Base-by-base conservation (phyloP, 768 basidiomycete species). In the Boletellus ananiceps region DNA sequence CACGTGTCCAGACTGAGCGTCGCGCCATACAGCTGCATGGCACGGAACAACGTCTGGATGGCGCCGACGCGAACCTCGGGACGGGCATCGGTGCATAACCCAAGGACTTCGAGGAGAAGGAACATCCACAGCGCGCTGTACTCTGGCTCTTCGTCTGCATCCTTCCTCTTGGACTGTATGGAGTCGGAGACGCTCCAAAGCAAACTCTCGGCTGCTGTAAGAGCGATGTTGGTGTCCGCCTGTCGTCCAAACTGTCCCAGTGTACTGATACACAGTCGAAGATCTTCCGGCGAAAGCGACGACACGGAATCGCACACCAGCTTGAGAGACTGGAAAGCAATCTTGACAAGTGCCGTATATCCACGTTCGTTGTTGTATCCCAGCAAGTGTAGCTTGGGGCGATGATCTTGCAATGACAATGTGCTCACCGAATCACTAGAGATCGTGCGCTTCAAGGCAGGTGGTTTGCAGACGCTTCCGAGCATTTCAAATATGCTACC, bases 121-220 rank as follows among this genome's bases (percentile, higher is more conserved):
- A 84, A 87, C 82, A 96, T 90, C 95, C 95, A 99, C n/a, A 97
- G 69, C 2, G 82, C 80, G 60, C 84, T 90, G 59, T 91, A 92
- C 56, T 84, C 81, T 0, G 82, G 69, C 44, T 77, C 84, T 55
- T 82, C 79, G 49, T 81, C 79, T 15, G 59, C 67, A 38, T 76
- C 77, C 56, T 84, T 84, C 18, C 89, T 79, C 62, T 90, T 88
- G 7, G 85, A 80, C 60, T 95, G 93, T 32, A 98, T 90, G 1
- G 91, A 88, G 63, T 99, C 95, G 0, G 94, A 96, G 0, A 99
- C 89, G 52, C 89, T 87, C 95, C 95, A 98, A 5, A 99, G 73
- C 3, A 97, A 70, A 46, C 91, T 93, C 50, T 92, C 92, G 0
- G 94, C 92, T 0, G 92, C 91, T 1, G 95, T 95, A 47, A 99